Base-by-base conservation (phyloP, 176 grass and related monocot genomes). In the Musa itinerans region DNA sequence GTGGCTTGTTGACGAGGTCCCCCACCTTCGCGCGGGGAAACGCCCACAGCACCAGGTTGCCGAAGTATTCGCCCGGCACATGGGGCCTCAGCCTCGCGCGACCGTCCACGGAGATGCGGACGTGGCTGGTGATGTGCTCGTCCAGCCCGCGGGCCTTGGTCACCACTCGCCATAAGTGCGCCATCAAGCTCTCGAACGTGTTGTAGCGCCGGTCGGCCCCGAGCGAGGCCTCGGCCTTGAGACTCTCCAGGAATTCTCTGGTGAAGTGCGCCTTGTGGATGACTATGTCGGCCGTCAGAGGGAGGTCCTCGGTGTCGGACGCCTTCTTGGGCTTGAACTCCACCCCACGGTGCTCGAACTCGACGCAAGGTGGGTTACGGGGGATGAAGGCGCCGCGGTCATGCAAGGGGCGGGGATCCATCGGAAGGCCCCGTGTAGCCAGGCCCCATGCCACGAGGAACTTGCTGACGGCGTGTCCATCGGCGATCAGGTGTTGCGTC, bases 41-140 rank as follows among this genome's bases (percentile, higher is more conserved):
- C 12, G 80, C 84, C 66, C 79, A 82, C n/a, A 86, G 73, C 14
- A 86, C 81, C 29, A 82, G 29, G 63, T 86, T 86, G 20, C 84
- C 80, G 69, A 82, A 86, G 75, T 75, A 86, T n/a, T 72, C 75
- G 21, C 75, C 54, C 1, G 80, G 75, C 52, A 82, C 15, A 8
- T 22, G 61, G 9, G 79, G 84, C 11, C 22, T 50, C 63, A 82
- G 52, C 55, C 75, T 57, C 59, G 51, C 22, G 58, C 84, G 50
- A 22, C 84, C 84, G 52, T 79, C 49, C 57, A 78, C 84, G 34
- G 84, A 74, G 54, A 81, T 78, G 68, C 81, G 77, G 14, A 86
- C 16, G 19, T 71, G 53, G 50, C 75, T 78, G 19, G 67, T 26
- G 34, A 78, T 69, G 11, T 29, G 52, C 54, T 12, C 69, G 16